A percentile compares a stretch with the other conserved stretches of the same genome.
Evolutionary conservation across 2,329 filamentous ascomycete genomes (phyloP).

Genomic region (Didymella pomorum): DNA sequence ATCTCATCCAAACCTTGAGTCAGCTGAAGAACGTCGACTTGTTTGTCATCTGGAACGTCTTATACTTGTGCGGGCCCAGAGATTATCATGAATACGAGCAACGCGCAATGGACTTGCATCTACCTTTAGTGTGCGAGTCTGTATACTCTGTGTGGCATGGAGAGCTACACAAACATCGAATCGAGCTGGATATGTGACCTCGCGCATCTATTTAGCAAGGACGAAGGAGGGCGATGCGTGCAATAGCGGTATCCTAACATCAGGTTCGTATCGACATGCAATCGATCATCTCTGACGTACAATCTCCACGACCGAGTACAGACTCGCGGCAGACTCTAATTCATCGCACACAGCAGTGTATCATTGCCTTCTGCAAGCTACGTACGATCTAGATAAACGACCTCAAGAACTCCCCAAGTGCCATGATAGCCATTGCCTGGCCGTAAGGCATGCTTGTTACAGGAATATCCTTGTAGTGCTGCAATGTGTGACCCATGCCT

Average conservation of each 20-base stretch:
- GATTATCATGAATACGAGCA: not conserved
- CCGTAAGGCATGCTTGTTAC: conserved; percentile 85
- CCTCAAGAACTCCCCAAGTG: conserved; percentile 75
- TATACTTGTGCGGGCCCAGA: not conserved
- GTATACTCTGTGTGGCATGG: not conserved
- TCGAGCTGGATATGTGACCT: not conserved
- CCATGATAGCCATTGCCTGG: conserved; percentile 86
- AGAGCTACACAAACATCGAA: not conserved
- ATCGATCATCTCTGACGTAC: not conserved
- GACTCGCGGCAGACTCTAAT: not conserved
- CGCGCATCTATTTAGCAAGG: not conserved
- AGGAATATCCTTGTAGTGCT: conserved; percentile 80
- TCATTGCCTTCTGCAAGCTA: conserved; percentile 1
- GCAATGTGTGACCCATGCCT: conserved; percentile 74
- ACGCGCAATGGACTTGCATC: not conserved
- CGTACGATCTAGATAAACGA: conserved; percentile 58
- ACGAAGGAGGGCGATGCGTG: not conserved
- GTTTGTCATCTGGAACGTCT: not conserved
- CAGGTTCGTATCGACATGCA: not conserved
- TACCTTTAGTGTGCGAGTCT: not conserved
- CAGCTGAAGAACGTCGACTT: not conserved
- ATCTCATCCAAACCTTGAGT: not conserved
- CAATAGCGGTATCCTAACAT: not conserved
- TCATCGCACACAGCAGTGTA: not conserved
- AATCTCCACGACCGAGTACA: not conserved